These are phyloP conservation scores for Adansonia madagascariensis DNA, from an alignment of 441 rosid genomes.

Conservation along the genomic window DNA sequence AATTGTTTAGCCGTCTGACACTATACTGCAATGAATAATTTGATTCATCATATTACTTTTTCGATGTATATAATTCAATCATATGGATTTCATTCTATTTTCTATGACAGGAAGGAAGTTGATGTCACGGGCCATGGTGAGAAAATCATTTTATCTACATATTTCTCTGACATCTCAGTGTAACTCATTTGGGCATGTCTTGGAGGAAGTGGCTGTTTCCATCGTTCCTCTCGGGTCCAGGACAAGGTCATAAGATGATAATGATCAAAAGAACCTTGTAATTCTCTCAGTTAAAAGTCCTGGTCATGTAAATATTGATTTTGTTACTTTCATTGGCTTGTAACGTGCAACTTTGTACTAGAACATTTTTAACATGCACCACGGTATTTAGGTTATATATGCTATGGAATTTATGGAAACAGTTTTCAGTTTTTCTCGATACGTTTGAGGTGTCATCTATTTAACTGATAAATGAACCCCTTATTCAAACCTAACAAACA, in stretches of 20 bases:
- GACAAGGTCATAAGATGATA: background rate
- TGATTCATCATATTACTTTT: background rate
- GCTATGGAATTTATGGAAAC: background rate
- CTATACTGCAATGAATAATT: background rate
- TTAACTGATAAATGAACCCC: too few relatives aligned
- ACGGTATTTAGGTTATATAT: background rate
- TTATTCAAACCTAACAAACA: too few relatives aligned
- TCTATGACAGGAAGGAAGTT: conserved; percentile 74
- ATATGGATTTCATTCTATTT: conserved; percentile 15
- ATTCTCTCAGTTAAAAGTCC: background rate
- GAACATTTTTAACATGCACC: background rate
- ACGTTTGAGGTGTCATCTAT: too few relatives aligned
- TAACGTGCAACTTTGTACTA: background rate
- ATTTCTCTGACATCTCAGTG: conserved; percentile 48
- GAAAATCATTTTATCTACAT: conserved; percentile 53
- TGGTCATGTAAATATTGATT: background rate
- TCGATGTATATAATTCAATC: background rate
- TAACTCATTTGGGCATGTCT: conserved; percentile 18
- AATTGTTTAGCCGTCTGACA: background rate
- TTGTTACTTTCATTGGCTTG: background rate
- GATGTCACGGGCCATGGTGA: conserved; percentile 42
- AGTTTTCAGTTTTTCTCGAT: too few relatives aligned
- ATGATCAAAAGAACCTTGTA: background rate
- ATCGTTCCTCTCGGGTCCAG: background rate
- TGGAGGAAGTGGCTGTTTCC: background rate